A percentile compares a stretch with the other conserved stretches of the same genome.
These are phyloP conservation scores for sunflower (Helianthus annuus) DNA, from an alignment of 129 eudicot genomes.

Conservation along the genomic window HanXRQr2.0-SUNRISE NC_035435.2:162680816-162681315, in stretches of 20 bases:
- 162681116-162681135: constrained; percentile 20
- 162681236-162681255: too few relatives aligned
- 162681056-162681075: constrained; percentile 30
- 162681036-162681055: background rate
- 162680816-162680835: background rate
- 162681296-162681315: too few relatives aligned
- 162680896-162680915: background rate
- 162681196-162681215: background rate
- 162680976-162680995: background rate
- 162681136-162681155: constrained; percentile 26
- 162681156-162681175: background rate
- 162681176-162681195: background rate
- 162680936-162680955: background rate
- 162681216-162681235: too few relatives aligned
- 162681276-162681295: too few relatives aligned
- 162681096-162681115: constrained; percentile 31
- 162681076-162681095: constrained; percentile 38
- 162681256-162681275: too few relatives aligned
- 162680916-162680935: background rate
- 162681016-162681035: background rate
- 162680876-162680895: background rate
- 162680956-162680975: background rate
- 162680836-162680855: background rate
- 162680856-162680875: background rate
- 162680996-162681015: background rate